phyloP scores from a whole-genome alignment of 352 stramenopile species.

The Globisporangium paroecandrum region DNA sequence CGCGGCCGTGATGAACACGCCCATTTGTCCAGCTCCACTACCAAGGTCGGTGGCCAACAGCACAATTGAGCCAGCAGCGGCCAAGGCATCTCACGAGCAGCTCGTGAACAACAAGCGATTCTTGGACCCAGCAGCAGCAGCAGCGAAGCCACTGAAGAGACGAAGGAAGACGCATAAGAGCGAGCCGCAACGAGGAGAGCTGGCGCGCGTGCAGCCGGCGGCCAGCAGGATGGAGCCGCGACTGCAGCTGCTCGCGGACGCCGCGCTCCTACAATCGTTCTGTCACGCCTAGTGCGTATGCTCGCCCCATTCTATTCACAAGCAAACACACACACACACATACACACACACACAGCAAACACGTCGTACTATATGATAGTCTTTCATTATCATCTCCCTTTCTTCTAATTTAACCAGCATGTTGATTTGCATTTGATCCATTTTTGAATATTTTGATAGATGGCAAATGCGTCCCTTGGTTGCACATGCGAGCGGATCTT shows the following conservation, averaged over 20 bases:
- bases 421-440: not conserved
- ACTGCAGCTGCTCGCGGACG: conserved; percentile 71
- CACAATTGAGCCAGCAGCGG: conserved; percentile 51
- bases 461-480: no score
- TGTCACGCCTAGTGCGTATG: conserved; percentile 27
- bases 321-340: not conserved
- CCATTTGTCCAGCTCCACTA: not conserved
- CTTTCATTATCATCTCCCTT: conserved; percentile 2
- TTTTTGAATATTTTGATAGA: no score
- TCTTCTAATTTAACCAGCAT: conserved; percentile 5
- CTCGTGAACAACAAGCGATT: conserved; percentile 35
- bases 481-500: no score
- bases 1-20: not conserved
- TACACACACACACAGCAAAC: not conserved
- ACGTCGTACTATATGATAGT: conserved; percentile 5
- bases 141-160: conserved; percentile 14
- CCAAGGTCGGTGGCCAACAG: conserved; percentile 3
- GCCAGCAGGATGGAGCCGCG: conserved; percentile 29
- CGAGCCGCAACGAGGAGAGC: conserved; percentile 13
- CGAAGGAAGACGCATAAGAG: conserved; percentile 3
- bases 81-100: conserved; percentile 39
- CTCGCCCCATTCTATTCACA: not conserved
- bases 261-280: conserved; percentile 66
- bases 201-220: conserved; percentile 10
- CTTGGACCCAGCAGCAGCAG: conserved; percentile 16